Percentiles rank a stretch among this genome's conserved stretches.
Conservation (phyloP, 148 eudicot species). For the Rhododendron ovatum region DNA sequence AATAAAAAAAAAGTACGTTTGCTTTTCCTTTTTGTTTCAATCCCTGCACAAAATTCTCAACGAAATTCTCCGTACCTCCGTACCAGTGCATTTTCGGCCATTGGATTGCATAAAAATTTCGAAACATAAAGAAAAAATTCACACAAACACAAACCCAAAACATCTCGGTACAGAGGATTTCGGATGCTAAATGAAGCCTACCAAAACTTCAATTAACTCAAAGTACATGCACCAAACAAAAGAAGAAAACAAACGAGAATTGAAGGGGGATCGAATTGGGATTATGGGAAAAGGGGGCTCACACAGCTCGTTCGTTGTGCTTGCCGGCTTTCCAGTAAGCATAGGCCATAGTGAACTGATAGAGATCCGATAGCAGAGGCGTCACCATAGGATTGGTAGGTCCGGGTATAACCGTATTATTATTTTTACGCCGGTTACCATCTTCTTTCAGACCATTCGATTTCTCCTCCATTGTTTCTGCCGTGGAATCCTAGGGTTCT, state of each 20-base stretch:
- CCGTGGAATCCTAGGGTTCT: conserved; percentile 38
- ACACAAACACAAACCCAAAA: neutral
- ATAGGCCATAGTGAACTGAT: conserved; percentile 95
- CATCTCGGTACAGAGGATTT: neutral
- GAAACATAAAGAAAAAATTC: too few relatives aligned
- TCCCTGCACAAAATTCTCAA: neutral
- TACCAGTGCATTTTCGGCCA: too few relatives aligned
- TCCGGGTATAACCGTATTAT: conserved; percentile 15
- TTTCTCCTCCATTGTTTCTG: conserved; percentile 37
- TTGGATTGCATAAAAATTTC: too few relatives aligned
- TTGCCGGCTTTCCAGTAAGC: conserved; percentile 98
- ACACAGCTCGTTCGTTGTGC: conserved; percentile 87
- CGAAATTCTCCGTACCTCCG: neutral
- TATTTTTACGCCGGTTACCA: neutral
- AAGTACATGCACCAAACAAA: neutral
- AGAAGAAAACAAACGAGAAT: neutral
- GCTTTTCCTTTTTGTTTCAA: neutral
- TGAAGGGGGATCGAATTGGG: conserved; percentile 5
- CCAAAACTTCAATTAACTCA: neutral
- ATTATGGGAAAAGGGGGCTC: conserved; percentile 11
- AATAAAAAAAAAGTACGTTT: neutral
- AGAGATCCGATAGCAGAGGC: conserved; percentile 83
- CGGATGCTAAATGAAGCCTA: neutral
- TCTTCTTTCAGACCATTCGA: conserved; percentile 28
- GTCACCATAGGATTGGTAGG: conserved; percentile 98